Evolutionary conservation across 768 basidiomycete genomes (phyloP).

Genomic region (Russula virescens): DNA sequence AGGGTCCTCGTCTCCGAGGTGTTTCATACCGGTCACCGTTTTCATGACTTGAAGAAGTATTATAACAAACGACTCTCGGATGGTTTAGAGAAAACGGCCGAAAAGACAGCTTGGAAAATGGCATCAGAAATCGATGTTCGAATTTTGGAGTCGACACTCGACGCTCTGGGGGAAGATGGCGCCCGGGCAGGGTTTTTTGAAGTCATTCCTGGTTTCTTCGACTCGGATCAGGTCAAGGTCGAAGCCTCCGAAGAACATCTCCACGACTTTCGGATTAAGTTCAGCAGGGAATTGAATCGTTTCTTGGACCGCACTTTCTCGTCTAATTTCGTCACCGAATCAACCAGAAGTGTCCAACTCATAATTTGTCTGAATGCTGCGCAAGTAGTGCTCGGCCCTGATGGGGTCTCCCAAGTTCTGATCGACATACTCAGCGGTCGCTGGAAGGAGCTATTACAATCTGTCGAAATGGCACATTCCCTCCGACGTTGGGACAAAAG

Average conservation of each 20-base stretch:
- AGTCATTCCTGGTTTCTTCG: not conserved
- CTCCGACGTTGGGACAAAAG: not conserved
- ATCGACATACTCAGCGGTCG: not conserved
- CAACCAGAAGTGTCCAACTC: not conserved
- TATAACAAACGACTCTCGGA: not conserved
- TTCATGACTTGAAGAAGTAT: not conserved
- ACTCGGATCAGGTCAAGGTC: not conserved
- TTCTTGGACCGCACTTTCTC: not conserved
- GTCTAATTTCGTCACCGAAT: not conserved
- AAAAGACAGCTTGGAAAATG: not conserved
- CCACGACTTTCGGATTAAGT: not conserved
- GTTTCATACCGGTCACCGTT: not conserved
- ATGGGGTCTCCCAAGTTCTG: not conserved
- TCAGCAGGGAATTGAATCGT: not conserved
- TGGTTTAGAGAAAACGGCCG: not conserved
- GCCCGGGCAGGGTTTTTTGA: not conserved
- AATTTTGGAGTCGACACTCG: not conserved
- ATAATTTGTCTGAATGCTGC: not conserved
- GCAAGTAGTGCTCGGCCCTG: not conserved
- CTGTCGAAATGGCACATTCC: not conserved
- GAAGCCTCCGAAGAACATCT: accelerated
- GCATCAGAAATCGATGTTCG: not conserved
- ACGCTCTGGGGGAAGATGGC: not conserved
- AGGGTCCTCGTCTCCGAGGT: not conserved
- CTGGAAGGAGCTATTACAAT: not conserved